Evolutionary conservation across 2,329 filamentous ascomycete genomes (phyloP).

Genomic region (Colletotrichum endophyticum): DNA sequence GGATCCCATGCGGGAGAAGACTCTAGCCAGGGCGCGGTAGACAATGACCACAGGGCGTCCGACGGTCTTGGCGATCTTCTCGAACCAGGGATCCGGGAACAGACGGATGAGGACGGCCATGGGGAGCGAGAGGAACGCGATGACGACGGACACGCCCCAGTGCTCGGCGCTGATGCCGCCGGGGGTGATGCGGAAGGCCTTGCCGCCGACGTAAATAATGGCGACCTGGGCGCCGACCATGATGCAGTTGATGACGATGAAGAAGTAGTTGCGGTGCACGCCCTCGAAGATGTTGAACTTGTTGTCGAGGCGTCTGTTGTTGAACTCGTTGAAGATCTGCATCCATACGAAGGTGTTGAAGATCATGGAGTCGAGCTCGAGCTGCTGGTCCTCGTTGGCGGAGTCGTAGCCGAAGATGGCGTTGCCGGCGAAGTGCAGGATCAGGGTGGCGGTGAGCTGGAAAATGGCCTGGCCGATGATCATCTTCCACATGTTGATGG

Average conservation of each 20-base stretch:
- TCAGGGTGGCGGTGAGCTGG: conserved; percentile 63
- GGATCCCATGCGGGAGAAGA: conserved; percentile 22
- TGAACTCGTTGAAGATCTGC: conserved; percentile 75
- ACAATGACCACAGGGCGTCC: conserved; percentile 97
- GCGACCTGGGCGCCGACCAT: conserved; percentile 63
- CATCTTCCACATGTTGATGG: conserved; percentile 72
- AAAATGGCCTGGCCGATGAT: conserved; percentile 66
- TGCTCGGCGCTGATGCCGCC: conserved; percentile 50
- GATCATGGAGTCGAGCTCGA: conserved; percentile 62
- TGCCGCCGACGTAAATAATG: conserved; percentile 62
- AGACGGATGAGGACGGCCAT: conserved; percentile 53
- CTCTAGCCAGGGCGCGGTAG: conserved; percentile 48
- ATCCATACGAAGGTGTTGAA: conserved; percentile 78
- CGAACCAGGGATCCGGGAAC: conserved; percentile 57
- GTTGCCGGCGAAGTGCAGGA: conserved; percentile 65
- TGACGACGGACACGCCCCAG: conserved; percentile 59
- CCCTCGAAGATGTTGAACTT: conserved; percentile 67
- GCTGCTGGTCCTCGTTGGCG: conserved; percentile 41
- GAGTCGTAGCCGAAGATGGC: conserved; percentile 57
- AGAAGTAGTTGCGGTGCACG: conserved; percentile 60
- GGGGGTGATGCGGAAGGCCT: conserved; percentile 52
- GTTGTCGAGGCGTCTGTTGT: conserved; percentile 68
- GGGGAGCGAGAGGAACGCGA: conserved; percentile 53
- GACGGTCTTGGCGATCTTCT: conserved; percentile 99
- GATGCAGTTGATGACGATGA: conserved; percentile 59